phyloP scores from a whole-genome alignment of 345 rosid genomes.

The Noccaea caerulescens region DNA sequence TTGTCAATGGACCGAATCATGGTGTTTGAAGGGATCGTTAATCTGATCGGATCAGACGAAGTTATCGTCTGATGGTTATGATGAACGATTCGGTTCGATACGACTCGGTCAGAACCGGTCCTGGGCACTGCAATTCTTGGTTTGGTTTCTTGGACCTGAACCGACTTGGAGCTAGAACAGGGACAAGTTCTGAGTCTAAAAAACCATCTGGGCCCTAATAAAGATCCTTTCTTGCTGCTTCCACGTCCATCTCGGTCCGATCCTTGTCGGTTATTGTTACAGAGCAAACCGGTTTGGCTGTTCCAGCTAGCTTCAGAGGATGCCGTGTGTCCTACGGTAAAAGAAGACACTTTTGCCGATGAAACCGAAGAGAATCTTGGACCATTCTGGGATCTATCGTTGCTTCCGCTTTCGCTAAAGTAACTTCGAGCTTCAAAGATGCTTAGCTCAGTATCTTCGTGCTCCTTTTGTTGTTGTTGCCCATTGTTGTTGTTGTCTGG shows the following conservation, averaged over 20 bases:
- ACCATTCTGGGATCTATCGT: constrained; percentile 43
- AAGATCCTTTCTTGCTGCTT: constrained; percentile 62
- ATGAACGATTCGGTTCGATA: constrained; percentile 23
- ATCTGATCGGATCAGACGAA: constrained; percentile 37
- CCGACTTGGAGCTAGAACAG: constrained; percentile 72
- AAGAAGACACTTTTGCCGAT: constrained; percentile 56
- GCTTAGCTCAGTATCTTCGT: constrained; percentile 65
- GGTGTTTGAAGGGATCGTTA: constrained; percentile 37
- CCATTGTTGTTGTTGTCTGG: constrained; percentile 28
- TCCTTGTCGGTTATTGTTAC: constrained; percentile 33
- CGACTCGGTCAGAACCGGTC: constrained; percentile 31
- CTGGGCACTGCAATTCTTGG: constrained; percentile 39
- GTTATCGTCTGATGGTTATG: constrained; percentile 32
- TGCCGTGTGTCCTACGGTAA: constrained; percentile 59
- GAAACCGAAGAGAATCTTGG: constrained; percentile 67
- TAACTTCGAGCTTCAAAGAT: constrained; percentile 75
- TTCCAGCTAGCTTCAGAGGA: constrained; percentile 96
- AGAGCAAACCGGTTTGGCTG: constrained; percentile 74
- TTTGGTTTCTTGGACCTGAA: constrained; percentile 60
- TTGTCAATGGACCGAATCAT: constrained; percentile 24
- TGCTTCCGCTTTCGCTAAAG: constrained; percentile 59
- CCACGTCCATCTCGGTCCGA: constrained; percentile 27
- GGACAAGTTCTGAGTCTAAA: constrained; percentile 65
- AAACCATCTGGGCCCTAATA: constrained; percentile 51
- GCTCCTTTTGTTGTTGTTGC: constrained; percentile 28